Percentiles rank a stretch among this genome's conserved stretches.
These are phyloP conservation scores for Kwoniella sp. DNA, from an alignment of 768 basidiomycete species.

Conservation along the genomic window DNA sequence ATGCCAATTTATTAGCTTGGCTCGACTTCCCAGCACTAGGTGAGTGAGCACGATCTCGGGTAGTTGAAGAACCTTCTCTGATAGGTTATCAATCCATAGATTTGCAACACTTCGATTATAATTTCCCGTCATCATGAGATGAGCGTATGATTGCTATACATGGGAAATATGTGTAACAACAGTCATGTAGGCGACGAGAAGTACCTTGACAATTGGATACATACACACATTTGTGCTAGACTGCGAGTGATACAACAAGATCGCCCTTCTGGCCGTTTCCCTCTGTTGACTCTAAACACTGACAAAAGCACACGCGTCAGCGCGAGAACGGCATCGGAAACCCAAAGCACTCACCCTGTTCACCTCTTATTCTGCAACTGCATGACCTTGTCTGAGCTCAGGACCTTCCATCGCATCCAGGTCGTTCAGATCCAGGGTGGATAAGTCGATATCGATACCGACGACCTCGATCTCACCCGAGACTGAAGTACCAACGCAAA, in stretches of 20 bases:
- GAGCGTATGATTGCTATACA: neutral
- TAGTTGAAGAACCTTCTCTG: too few species aligned
- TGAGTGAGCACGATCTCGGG: neutral
- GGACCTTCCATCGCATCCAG: neutral
- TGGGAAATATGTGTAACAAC: too few species aligned
- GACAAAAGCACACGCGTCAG: too few species aligned
- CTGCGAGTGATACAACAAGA: too few species aligned
- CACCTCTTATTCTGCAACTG: neutral
- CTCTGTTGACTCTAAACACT: too few species aligned
- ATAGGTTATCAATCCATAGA: neutral
- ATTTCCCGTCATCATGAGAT: neutral
- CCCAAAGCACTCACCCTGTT: too few species aligned
- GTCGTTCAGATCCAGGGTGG: neutral
- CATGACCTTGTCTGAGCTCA: neutral
- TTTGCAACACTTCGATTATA: neutral
- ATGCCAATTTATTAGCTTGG: conserved; percentile 10
- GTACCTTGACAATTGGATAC: too few species aligned
- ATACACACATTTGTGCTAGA: too few species aligned
- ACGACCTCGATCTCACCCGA: neutral
- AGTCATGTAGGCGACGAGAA: too few species aligned
- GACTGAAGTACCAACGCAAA: neutral
- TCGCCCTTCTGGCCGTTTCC: too few species aligned
- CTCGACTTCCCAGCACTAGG: conserved; percentile 21
- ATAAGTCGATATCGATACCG: neutral
- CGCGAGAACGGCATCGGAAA: too few species aligned